Evolutionary conservation across 495 filamentous ascomycete genomes (phyloP), one percentile per base, ranked within the genome.

Genomic region (Aspergillus leporis): DNA sequence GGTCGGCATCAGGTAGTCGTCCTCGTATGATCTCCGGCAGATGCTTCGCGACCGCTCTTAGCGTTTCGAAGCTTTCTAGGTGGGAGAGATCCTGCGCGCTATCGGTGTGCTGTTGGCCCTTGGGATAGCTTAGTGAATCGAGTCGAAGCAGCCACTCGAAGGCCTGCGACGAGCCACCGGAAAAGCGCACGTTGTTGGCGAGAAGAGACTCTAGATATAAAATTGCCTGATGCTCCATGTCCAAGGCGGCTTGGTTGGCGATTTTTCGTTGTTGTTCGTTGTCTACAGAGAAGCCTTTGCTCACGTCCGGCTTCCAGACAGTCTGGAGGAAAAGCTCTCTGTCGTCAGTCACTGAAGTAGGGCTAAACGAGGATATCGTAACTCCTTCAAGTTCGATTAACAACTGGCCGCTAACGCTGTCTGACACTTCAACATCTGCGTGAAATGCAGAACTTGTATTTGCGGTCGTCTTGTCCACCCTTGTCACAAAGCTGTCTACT

Each of bases 211-310:
- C 45, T 10, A 48, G 45, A 21, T 48, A 48, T 48, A 16, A 14
- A 23, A 48, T 48, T 9, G 45, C n/a, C 45, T 48, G 45, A 19
- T 48, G 45, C 19, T 48, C 45, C 45, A 48, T 48, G 18, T 48
- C 45, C 45, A 48, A 19, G n/a, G 45, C 45, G 45, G 45, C 45
- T 48, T 48, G 45, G 45, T 21, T 48, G 45, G 45, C 45, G n/a
- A 21, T 21, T 5, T 48, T 48, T 18, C 45, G 45, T 21, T 48
- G 13, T 48, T 48, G 45, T 48, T 48, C 45, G 45, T 48, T 19
- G 45, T 19, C 45, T 10, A 48, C 18, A 21, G 45, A 48, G 19
- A 48, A 2, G 13, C 45, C 45, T 21, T 48, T 23, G 45, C 4
- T 48, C 13, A 48, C 19, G 19, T 18, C 3, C 12, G 45, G 45